These are phyloP conservation scores for Trypanosoma caninum DNA, from an alignment of 208 protist genomes.

Conservation along the genomic window DNA sequence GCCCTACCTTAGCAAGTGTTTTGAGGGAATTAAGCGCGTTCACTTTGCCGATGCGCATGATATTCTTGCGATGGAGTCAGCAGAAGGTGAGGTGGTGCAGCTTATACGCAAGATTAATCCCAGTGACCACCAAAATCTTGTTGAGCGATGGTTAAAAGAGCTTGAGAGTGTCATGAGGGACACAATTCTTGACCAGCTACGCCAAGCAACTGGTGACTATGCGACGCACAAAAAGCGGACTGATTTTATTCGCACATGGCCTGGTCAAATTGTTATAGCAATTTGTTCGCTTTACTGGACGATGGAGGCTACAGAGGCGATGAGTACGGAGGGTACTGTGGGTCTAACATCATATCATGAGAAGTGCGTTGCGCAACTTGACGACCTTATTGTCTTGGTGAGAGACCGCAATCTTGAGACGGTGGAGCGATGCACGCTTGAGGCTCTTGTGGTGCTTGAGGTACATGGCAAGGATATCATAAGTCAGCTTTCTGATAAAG, in stretches of 20 bases:
- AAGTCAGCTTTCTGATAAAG: constrained; percentile 85
- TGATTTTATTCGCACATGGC: constrained; percentile 92
- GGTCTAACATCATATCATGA: constrained; percentile 87
- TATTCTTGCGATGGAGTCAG: constrained; percentile 91
- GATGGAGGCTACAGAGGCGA: constrained; percentile 90
- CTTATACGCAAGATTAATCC: constrained; percentile 86
- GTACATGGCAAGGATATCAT: constrained; percentile 95
- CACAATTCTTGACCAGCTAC: constrained; percentile 82
- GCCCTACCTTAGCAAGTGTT: constrained; percentile 95
- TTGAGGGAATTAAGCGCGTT: constrained; percentile 94
- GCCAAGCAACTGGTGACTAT: constrained; percentile 86
- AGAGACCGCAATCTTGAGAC: constrained; percentile 79
- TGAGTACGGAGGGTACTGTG: constrained; percentile 76
- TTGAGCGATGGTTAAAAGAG: constrained; percentile 95
- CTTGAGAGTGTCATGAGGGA: constrained; percentile 93
- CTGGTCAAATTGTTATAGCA: constrained; percentile 92
- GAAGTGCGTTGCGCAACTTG: constrained; percentile 85
- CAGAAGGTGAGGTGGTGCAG: constrained; percentile 87
- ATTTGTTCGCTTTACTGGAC: constrained; percentile 93
- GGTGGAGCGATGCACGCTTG: constrained; percentile 89
- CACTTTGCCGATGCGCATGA: constrained; percentile 90
- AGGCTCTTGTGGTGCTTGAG: constrained; percentile 93
- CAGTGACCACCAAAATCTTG: constrained; percentile 83
- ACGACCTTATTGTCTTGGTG: constrained; percentile 92
- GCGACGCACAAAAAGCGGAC: constrained; percentile 45